These are phyloP conservation scores for Aureobasidium vineae DNA, from an alignment of 2,329 filamentous ascomycete species.

Conservation along the genomic window DNA sequence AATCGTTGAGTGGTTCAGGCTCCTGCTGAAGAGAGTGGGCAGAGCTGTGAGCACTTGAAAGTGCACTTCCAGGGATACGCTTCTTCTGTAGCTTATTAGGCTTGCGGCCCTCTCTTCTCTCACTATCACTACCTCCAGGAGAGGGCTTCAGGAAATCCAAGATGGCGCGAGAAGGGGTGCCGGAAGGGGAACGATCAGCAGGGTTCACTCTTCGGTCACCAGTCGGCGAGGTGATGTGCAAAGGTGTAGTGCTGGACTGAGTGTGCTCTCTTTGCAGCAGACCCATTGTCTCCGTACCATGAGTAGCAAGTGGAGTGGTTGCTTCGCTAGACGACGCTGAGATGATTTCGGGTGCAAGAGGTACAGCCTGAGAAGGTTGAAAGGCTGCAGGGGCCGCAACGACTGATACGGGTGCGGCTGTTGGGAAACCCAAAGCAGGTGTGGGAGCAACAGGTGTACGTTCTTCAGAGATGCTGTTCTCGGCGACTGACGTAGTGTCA, in stretches of 20 bases:
- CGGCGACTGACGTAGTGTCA: constrained; percentile 25
- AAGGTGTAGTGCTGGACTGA: constrained; percentile 27
- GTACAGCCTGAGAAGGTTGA: constrained; percentile 30
- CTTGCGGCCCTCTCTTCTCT: constrained; percentile 62
- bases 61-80: constrained; percentile 70
- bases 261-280: constrained; percentile 34
- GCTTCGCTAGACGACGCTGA: constrained; percentile 43
- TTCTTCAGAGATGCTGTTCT: constrained; percentile 25
- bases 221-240: constrained; percentile 27
- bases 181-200: constrained; percentile 34
- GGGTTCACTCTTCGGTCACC: constrained; percentile 30
- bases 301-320: constrained; percentile 38
- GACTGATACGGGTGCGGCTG: constrained; percentile 36
- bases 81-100: constrained; percentile 94
- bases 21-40: constrained; percentile 60
- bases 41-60: constrained; percentile 88
- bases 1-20: constrained; percentile 34
- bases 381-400: background rate
- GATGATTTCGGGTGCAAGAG: constrained; percentile 39
- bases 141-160: constrained; percentile 70
- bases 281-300: constrained; percentile 35
- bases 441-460: constrained; percentile 36
- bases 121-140: constrained; percentile 55
- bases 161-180: constrained; percentile 43
- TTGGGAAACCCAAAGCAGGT: constrained; percentile 34